Base-by-base conservation (phyloP, 176 grass and related monocot species). In the Paspalum notatum region DNA sequence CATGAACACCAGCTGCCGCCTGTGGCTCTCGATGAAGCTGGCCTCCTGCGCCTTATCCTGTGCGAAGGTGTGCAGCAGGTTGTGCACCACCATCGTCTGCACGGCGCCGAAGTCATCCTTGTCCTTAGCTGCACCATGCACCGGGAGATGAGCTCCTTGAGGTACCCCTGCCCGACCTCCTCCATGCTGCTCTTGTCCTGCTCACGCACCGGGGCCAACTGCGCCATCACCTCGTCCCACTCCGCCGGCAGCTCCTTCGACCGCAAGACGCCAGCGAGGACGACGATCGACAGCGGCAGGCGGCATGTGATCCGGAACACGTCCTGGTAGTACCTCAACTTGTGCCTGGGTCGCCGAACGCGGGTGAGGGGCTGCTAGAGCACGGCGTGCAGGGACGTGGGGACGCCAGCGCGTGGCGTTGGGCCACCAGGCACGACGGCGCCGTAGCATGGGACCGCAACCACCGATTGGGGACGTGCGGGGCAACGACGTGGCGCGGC, bases 31-130 rank as follows among this genome's bases (percentile, higher is more conserved):
- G 3, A 91, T 11, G 47, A 91, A 91, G 43, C 71, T 68, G 26
- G 86, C 86, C 73, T 91, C 90, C 64, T 91, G 76, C 43, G 90
- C 86, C 77, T 91, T 86, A 5, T 88, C 82, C 60, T 85, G 85
- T 9, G 79, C 82, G 64, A 91, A 91, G 16, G 85, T 60, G 41
- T 88, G 90, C 5, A 91, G 76, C 1, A 68, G 86, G 57, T 88
- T 86, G 11, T 91, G 77, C 51, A 91, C 82, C n/a, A 39, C 45
- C 59, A 91, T 82, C 7, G 12, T 11, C 11, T 20, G 27, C 48
- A 88, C 72, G 54, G 59, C 18, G 63, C 43, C 77, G 57, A 84
- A 77, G 73, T 77, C 90, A 57, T 85, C 85, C 75, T 72, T 83
- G 32, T 75, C 16, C 43, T 57, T 58, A 88, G 53, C 83, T 85